Conservation (phyloP, 768 basidiomycete genomes). For the Pluteus cervinus region DNA sequence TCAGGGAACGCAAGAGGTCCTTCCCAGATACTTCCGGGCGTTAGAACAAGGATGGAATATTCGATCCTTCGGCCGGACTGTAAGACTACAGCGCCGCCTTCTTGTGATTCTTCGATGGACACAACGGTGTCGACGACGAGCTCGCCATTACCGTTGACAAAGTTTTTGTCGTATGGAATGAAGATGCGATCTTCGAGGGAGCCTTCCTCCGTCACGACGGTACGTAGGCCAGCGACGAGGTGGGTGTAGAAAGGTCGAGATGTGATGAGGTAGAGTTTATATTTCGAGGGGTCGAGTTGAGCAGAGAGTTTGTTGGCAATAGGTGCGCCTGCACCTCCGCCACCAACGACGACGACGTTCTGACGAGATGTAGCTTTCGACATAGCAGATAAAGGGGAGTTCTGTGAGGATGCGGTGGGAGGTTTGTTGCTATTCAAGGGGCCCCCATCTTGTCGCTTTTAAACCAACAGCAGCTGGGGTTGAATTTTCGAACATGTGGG, state of each 20-base stretch:
- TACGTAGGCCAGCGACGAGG: conserved; percentile 46
- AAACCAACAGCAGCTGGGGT: no score
- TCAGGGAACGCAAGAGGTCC: conserved; percentile 43
- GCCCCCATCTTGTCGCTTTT: no score
- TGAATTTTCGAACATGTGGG: no score
- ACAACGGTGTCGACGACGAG: conserved; percentile 35
- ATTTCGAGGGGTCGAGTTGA: conserved; percentile 38
- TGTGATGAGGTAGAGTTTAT: conserved; percentile 51
- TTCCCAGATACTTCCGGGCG: conserved; percentile 51
- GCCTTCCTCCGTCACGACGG: conserved; percentile 40
- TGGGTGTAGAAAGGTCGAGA: conserved; percentile 43
- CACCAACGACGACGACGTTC: conserved; percentile 47
- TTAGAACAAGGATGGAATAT: conserved; percentile 54
- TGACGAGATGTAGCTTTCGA: conserved; percentile 7
- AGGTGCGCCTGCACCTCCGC: conserved; percentile 45
- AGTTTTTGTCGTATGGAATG: conserved; percentile 47
- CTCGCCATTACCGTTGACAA: conserved; percentile 38
- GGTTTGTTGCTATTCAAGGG: no score
- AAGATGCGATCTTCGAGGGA: conserved; percentile 37
- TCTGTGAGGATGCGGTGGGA: no score
- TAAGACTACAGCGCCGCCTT: conserved; percentile 43
- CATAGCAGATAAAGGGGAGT: no score
- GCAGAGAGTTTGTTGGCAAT: conserved; percentile 42
- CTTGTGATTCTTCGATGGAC: conserved; percentile 23
- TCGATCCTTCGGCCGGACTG: conserved; percentile 40